Percentiles rank a stretch among this genome's conserved stretches.
Conservation (phyloP, 257 asterid genomes). For the Rehmannia glutinosa region DNA sequence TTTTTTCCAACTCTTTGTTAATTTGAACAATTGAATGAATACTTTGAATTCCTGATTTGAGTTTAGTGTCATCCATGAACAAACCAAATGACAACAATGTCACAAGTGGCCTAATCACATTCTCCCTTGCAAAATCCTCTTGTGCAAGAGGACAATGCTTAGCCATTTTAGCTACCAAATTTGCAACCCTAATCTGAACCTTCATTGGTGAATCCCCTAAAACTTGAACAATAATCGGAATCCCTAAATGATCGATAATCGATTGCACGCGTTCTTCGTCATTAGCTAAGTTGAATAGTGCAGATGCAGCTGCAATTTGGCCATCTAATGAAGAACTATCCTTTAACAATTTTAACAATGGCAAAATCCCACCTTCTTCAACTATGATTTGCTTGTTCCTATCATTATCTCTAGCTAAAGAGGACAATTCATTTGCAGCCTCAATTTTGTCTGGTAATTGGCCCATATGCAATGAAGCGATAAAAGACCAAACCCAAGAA, state of each 20-base stretch:
- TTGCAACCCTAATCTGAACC: conserved; percentile 60
- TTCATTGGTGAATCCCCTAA: conserved; percentile 58
- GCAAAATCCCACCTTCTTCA: conserved; percentile 72
- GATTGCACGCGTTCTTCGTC: conserved; percentile 53
- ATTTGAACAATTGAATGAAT: conserved; percentile 66
- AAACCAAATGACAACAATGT: conserved; percentile 59
- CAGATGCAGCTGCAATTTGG: conserved; percentile 62
- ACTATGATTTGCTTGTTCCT: conserved; percentile 79
- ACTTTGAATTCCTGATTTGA: conserved; percentile 38
- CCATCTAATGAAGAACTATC: conserved; percentile 56
- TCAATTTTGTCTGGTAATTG: conserved; percentile 53
- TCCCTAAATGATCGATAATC: conserved; percentile 46
- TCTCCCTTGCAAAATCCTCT: conserved; percentile 77
- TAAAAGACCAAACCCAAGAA: conserved; percentile 82
- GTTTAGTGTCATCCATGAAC: conserved; percentile 52
- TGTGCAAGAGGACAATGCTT: conserved; percentile 49
- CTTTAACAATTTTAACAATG: conserved; percentile 60
- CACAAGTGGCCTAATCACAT: conserved; percentile 75
- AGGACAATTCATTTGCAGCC: conserved; percentile 66
- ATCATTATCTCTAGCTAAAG: conserved; percentile 72
- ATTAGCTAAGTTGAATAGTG: conserved; percentile 47
- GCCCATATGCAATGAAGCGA: conserved; percentile 62
- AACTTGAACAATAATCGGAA: conserved; percentile 58
- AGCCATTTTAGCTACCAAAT: conserved; percentile 71
- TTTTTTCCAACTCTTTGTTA: conserved; percentile 61